Evolutionary conservation across 2,329 filamentous ascomycete species (phyloP).

Genomic region (Trichoderma hamatum): DNA sequence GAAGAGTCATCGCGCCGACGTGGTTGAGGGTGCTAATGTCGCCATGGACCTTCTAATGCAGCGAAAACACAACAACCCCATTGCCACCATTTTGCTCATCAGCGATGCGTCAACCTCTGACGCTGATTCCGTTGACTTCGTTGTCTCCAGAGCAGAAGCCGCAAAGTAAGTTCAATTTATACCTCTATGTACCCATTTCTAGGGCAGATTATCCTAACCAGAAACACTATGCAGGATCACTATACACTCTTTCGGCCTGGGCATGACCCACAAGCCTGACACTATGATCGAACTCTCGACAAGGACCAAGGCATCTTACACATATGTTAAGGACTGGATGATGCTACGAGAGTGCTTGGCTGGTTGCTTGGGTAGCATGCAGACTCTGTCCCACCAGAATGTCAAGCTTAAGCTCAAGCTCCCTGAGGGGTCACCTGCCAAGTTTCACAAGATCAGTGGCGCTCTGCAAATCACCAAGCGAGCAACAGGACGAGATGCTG

Average conservation of each 20-base stretch:
- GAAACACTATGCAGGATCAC: conserved; percentile 64
- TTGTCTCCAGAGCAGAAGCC: conserved; percentile 92
- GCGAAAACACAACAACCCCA: conserved; percentile 90
- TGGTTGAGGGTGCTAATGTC: conserved; percentile 95
- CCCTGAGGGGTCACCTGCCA: conserved; percentile 94
- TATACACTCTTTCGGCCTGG: conserved; percentile 94
- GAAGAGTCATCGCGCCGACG: conserved; percentile 94
- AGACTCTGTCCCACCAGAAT: conserved; percentile 96
- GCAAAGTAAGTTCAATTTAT: conserved; percentile 71
- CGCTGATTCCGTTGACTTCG: conserved; percentile 94
- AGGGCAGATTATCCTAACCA: conserved; percentile 22
- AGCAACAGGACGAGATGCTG: conserved; percentile 90
- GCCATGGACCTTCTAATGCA: conserved; percentile 99
- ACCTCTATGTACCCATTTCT: conserved; percentile 28
- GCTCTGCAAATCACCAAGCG: conserved; percentile 95
- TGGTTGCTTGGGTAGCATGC: conserved; percentile 87
- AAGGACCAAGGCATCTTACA: conserved; percentile 93
- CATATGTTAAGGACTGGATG: conserved; percentile 99
- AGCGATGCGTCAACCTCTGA: conserved; percentile 96
- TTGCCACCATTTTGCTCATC: conserved; percentile 93
- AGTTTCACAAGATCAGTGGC: conserved; percentile 98
- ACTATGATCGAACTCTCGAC: conserved; percentile 98
- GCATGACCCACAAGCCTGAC: conserved; percentile 96
- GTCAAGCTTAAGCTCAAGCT: conserved; percentile 93
- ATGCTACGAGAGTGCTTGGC: conserved; percentile 97